Conservation (phyloP, 140 eudicot species). For the Senecio squalidus region DNA sequence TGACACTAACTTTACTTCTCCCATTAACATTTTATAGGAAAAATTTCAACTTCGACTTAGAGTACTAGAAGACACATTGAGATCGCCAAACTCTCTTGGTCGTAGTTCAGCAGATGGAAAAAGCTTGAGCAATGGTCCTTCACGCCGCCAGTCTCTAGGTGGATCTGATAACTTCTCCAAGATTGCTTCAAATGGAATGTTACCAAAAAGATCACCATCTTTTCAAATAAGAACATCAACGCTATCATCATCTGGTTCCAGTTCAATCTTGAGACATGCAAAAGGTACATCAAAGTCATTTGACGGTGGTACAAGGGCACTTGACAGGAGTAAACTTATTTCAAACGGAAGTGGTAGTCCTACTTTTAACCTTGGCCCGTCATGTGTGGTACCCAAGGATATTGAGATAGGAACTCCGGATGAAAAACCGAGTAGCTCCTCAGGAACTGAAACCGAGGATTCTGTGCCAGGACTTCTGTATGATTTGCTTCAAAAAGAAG, state of each 20-base stretch:
- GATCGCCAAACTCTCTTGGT: slow-evolving; percentile 46
- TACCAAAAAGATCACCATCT: slow-evolving; percentile 85
- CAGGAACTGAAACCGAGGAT: slow-evolving; percentile 62
- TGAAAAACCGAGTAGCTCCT: slow-evolving; percentile 39
- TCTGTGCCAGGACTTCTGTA: slow-evolving; percentile 76
- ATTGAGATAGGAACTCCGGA: slow-evolving; percentile 47
- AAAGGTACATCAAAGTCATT: slow-evolving; percentile 94
- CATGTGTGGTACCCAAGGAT: slow-evolving; percentile 57
- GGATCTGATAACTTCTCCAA: slow-evolving; percentile 83
- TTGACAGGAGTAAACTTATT: slow-evolving; percentile 67
- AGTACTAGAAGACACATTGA: slow-evolving; percentile 80
- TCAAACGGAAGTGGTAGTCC: slow-evolving; percentile 59
- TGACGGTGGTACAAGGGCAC: slow-evolving; percentile 93
- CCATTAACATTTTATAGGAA: slow-evolving; percentile 39
- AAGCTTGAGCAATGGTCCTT: slow-evolving; percentile 50
- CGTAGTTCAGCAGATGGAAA: slow-evolving; percentile 48
- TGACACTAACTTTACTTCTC: background rate
- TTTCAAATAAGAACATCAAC: slow-evolving; percentile 69
- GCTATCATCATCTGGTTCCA: slow-evolving; percentile 55
- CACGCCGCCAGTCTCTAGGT: slow-evolving; percentile 88
- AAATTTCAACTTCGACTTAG: slow-evolving; percentile 74
- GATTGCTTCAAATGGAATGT: slow-evolving; percentile 63
- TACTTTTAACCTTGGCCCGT: slow-evolving; percentile 47
- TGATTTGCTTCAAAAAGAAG: slow-evolving; percentile 91
- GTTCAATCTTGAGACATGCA: slow-evolving; percentile 73